Base-by-base conservation (phyloP, 2,329 filamentous ascomycete genomes). In the Xylariaceae sp. region DNA sequence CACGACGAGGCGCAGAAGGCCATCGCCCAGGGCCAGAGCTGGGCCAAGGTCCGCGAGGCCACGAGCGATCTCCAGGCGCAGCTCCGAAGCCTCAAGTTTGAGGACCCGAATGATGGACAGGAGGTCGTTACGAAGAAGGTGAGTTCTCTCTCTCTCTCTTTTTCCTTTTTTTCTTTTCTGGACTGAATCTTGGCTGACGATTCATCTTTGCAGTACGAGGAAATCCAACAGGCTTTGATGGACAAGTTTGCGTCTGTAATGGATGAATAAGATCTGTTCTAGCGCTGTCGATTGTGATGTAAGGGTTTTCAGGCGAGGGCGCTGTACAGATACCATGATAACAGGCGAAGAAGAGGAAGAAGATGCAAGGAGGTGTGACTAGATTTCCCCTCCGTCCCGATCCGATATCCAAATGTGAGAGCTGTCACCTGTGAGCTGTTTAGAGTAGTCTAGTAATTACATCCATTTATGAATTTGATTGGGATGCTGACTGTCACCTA, bases 1-100 rank as follows among this genome's bases (percentile, higher is more conserved):
- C 88, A 96, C 63, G 94, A 98, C 58, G 92, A 98, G 72, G 83
- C 88, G 16, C 90, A 97, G 65, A 97, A 96, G 78, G 88, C 88
- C 5, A 78, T 98, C 59, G 76, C 85, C 5, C 88, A 95, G 65
- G 92, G 92, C 45, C 85, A 90, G 67, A 83, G 71, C 66, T 98
- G 92, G 92, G 71, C 73, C 60, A 96, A 94, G 77, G 84, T 98
- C 39, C 81, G 90, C 52, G 92, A 98, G 57, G 80, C 85, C 23
- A 98, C 92, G 9, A 71, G 76, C 41, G 90, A 96, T 16, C 80
- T 97, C 53, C 89, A 96, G 71, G 76, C 71, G 45, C 74, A 88
- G 60, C 74, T 98, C 56, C 78, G 90, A 60, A 86, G 79, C 63
- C 88, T 98, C 78, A 98, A 98, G 73, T 98, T 98, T 57, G 92